Conservation (phyloP, 192 early-diverging fungal genomes). For the Backusella mclennaniae region DNA sequence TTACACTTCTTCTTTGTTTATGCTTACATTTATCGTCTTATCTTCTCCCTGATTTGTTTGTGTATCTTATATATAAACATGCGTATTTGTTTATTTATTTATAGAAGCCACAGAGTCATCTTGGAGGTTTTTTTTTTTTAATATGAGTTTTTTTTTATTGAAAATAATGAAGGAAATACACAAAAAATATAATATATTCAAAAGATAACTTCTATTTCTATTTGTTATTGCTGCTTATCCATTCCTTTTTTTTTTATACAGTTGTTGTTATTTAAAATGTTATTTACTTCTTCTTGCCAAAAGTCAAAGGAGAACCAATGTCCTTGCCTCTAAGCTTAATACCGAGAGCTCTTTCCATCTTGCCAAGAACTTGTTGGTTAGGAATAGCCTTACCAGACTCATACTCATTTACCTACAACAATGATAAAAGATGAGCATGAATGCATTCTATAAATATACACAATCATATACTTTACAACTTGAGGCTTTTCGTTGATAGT, state of each 20-base stretch:
- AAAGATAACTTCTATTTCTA: background rate
- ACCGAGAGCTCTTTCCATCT: conserved; percentile 86
- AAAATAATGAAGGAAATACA: background rate
- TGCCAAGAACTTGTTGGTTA: conserved; percentile 87
- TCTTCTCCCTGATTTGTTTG: background rate
- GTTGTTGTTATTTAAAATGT: conserved; percentile 7
- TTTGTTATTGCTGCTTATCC: background rate
- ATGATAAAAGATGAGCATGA: background rate
- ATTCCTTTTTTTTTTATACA: conserved; percentile 1
- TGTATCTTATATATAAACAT: background rate
- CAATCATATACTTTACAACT: conserved; percentile 47
- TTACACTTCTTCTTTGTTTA: background rate
- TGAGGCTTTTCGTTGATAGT: conserved; percentile 92
- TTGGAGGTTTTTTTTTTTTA: too few relatives aligned
- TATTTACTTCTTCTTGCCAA: conserved; percentile 43
- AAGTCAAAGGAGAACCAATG: conserved; percentile 59
- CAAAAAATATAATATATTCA: too few relatives aligned
- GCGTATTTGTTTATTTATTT: too few relatives aligned
- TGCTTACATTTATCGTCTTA: background rate
- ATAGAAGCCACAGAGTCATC: background rate
- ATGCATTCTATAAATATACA: background rate
- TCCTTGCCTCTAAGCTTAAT: conserved; percentile 86
- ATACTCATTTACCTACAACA: conserved; percentile 77
- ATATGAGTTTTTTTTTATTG: background rate
- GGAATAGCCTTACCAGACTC: conserved; percentile 84